Evolutionary conservation across 1,284 basidiomycete species (phyloP).

Genomic region (Rhodofomes roseus): DNA sequence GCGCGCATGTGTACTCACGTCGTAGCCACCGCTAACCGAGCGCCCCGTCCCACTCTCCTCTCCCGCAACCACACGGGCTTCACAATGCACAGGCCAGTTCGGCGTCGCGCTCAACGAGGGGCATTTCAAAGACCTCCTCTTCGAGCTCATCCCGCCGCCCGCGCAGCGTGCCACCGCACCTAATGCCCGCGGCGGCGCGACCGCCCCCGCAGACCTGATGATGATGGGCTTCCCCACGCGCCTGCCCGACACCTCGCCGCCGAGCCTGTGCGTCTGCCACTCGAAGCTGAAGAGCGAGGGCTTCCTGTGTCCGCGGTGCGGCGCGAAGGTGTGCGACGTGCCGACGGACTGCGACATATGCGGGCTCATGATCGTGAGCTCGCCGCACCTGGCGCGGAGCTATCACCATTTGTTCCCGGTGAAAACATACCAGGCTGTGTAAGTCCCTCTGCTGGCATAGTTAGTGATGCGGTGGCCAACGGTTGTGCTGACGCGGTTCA

Average conservation of each 20-base stretch:
- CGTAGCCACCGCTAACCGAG: neutral
- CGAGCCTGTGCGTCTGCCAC: slow-evolving; percentile 91
- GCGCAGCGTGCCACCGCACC: slow-evolving; percentile 61
- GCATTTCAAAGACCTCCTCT: slow-evolving; percentile 92
- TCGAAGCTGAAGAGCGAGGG: slow-evolving; percentile 86
- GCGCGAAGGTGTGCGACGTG: slow-evolving; percentile 92
- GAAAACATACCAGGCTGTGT: slow-evolving; percentile 78
- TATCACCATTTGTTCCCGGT: slow-evolving; percentile 95
- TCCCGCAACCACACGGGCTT: neutral
- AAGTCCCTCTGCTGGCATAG: slow-evolving; percentile 32
- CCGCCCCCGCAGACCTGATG: slow-evolving; percentile 86
- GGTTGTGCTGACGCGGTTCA: too few relatives aligned
- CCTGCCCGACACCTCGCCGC: slow-evolving; percentile 78
- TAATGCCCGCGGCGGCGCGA: slow-evolving; percentile 35
- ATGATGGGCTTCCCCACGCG: slow-evolving; percentile 98
- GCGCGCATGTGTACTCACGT: neutral
- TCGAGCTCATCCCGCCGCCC: slow-evolving; percentile 94
- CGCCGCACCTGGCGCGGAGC: slow-evolving; percentile 93
- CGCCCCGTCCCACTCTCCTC: neutral
- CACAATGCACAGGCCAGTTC: slow-evolving; percentile 67
- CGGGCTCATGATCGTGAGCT: slow-evolving; percentile 95
- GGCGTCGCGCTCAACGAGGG: slow-evolving; percentile 97
- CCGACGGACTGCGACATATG: slow-evolving; percentile 98
- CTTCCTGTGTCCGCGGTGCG: slow-evolving; percentile 93
- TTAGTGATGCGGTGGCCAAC: neutral